phyloP scores from a whole-genome alignment of 208 protist genomes.

The Trypanosomatidae sp. region DNA sequence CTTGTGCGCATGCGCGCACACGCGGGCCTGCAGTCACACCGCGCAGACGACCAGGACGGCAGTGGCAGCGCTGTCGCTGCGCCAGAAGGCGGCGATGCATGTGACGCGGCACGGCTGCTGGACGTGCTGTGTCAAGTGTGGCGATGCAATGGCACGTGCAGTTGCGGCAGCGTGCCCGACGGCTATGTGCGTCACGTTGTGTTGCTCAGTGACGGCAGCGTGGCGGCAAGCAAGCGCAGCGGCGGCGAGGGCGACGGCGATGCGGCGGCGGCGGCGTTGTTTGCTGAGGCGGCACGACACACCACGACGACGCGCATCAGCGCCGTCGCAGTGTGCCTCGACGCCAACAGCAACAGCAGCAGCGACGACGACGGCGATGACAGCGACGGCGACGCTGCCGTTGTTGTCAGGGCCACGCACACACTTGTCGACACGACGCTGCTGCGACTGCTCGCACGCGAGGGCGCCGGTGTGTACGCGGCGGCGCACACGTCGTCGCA shows the following conservation, averaged over 20 bases:
- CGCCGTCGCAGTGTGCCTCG: constrained; percentile 22
- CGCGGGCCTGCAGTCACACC: too few species aligned
- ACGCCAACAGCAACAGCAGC: not conserved
- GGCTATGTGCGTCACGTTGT: constrained; percentile 65
- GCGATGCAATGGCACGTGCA: constrained; percentile 1
- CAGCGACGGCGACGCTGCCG: too few species aligned
- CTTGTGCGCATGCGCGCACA: too few species aligned
- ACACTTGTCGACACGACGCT: too few species aligned
- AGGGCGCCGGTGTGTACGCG: constrained; percentile 21
- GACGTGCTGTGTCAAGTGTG: constrained; percentile 18
- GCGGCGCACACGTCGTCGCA: constrained; percentile 4
- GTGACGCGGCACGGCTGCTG: constrained; percentile 9
- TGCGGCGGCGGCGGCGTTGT: constrained; percentile 3
- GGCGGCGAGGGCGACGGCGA: constrained; percentile 12
- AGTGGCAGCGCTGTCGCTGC: too few species aligned
- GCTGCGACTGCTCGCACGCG: constrained; percentile 30
- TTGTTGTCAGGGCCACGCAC: too few species aligned
- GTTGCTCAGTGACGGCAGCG: constrained; percentile 49
- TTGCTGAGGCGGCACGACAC: too few species aligned
- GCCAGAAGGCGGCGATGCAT: too few species aligned
- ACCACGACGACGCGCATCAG: constrained; percentile 23
- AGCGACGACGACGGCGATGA: too few species aligned
- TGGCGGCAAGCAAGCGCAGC: too few species aligned
- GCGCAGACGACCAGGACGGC: too few species aligned
- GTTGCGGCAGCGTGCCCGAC: constrained; percentile 12